Percentiles rank a stretch among this genome's conserved stretches.
Evolutionary conservation across 2,329 filamentous ascomycete genomes (phyloP).

Genomic region (Hypoxylon sp.): DNA sequence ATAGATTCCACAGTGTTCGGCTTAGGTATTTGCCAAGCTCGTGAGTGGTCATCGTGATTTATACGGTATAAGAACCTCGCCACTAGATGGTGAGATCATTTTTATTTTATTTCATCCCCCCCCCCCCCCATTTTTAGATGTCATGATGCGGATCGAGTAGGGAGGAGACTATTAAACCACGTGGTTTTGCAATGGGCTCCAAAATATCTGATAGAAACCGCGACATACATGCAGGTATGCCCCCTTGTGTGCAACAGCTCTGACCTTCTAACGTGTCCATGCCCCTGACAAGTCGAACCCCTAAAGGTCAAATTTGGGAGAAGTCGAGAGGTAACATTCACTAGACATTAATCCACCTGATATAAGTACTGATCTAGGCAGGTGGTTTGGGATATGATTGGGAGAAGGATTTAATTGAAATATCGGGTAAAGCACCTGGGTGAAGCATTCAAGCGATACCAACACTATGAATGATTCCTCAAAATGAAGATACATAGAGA

Average conservation of each 20-base stretch:
- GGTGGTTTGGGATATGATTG: no score
- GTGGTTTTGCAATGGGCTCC: not conserved
- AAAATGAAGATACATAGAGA: no score
- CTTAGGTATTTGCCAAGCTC: not conserved
- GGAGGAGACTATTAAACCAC: not conserved
- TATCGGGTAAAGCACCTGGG: no score
- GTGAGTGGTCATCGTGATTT: not conserved
- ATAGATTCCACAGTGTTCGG: not conserved
- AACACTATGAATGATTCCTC: no score
- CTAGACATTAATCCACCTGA: no score
- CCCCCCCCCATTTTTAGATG: not conserved
- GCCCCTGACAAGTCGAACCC: no score
- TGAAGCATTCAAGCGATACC: no score
- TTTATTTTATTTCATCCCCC: no score
- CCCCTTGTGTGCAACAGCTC: not conserved
- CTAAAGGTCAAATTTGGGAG: no score
- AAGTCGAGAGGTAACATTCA: no score
- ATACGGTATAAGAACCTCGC: not conserved
- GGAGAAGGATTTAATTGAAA: no score
- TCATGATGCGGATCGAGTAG: not conserved
- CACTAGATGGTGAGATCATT: not conserved
- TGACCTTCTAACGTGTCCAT: not conserved
- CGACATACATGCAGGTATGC: not conserved
- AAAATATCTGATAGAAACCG: not conserved
- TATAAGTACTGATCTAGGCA: no score